These are phyloP conservation scores for Zizania latifolia DNA, from an alignment of 176 grass and related monocot genomes.

Conservation along the genomic window DNA sequence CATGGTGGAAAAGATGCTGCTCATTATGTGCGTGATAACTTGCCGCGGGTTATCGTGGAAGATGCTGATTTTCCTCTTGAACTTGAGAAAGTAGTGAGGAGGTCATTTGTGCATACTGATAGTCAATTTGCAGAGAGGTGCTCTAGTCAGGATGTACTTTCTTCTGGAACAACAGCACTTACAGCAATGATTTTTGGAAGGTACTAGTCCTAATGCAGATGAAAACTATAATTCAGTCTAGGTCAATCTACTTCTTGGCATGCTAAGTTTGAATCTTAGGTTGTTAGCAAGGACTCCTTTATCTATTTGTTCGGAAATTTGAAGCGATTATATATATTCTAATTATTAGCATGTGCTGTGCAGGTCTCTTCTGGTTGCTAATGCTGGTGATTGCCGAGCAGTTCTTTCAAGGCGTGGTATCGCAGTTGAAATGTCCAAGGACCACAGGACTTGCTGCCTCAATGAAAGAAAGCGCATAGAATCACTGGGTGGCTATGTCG, in stretches of 20 bases:
- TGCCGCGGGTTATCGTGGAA: constrained; percentile 81
- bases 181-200: constrained; percentile 96
- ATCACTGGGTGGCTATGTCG: constrained; percentile 71
- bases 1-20: constrained; percentile 94
- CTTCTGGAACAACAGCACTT: constrained; percentile 89
- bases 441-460: constrained; percentile 66
- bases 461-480: constrained; percentile 55
- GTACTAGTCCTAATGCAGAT: constrained; percentile 19
- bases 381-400: constrained; percentile 89
- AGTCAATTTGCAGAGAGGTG: constrained; percentile 69
- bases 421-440: constrained; percentile 75
- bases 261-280: background rate
- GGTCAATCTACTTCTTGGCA: background rate
- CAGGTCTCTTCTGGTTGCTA: constrained; percentile 86
- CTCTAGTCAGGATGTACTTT: constrained; percentile 26
- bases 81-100: constrained; percentile 68
- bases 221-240: background rate
- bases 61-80: constrained; percentile 90
- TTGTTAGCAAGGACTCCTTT: too few relatives aligned
- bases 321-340: background rate
- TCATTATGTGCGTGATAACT: constrained; percentile 86
- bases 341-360: background rate
- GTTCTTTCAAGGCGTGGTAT: constrained; percentile 63
- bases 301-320: too few relatives aligned
- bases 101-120: constrained; percentile 83